A percentile compares a stretch with the other conserved stretches of the same genome.
These are phyloP conservation scores for Mucor mucedo DNA, from an alignment of 371 early-diverging fungal genomes.

Conservation along the genomic window DNA sequence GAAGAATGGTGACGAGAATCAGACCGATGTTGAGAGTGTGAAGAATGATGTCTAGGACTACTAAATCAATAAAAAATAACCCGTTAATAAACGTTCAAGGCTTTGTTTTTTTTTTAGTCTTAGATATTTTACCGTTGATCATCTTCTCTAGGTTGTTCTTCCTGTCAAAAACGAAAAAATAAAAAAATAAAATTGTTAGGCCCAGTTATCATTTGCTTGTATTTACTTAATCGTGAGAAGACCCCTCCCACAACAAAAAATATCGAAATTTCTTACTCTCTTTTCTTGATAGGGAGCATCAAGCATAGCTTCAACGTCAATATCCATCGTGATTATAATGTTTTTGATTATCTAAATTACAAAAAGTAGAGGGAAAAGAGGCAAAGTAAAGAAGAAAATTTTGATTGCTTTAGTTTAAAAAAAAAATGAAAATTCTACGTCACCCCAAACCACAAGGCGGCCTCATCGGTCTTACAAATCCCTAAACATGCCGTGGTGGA, in stretches of 20 bases:
- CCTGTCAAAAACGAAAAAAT: slow-evolving; percentile 7
- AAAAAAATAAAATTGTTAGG: background rate
- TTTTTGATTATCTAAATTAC: slow-evolving; percentile 4
- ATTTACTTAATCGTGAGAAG: background rate
- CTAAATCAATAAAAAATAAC: background rate
- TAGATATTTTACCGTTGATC: slow-evolving; percentile 29
- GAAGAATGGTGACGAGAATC: slow-evolving; percentile 38
- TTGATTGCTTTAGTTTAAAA: too few species aligned
- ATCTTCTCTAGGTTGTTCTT: slow-evolving; percentile 33
- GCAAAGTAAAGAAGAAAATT: slow-evolving; percentile 31
- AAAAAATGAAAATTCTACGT: too few species aligned
- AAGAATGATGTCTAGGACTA: slow-evolving; percentile 19
- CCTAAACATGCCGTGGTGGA: too few species aligned
- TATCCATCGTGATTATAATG: slow-evolving; percentile 32
- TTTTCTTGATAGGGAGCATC: slow-evolving; percentile 86
- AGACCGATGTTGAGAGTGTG: slow-evolving; percentile 39
- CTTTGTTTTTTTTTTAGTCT: background rate
- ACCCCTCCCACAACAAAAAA: background rate
- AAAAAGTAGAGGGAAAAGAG: background rate
- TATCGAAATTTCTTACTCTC: slow-evolving; percentile 22
- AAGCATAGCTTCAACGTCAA: slow-evolving; percentile 84
- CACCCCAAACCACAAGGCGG: too few species aligned
- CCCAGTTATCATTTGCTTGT: background rate
- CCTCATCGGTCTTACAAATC: too few species aligned
- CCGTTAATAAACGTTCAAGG: slow-evolving; percentile 1